Evolutionary conservation across 73 alveolate species (phyloP).

Genomic region (Tetrahymena thermophila): DNA sequence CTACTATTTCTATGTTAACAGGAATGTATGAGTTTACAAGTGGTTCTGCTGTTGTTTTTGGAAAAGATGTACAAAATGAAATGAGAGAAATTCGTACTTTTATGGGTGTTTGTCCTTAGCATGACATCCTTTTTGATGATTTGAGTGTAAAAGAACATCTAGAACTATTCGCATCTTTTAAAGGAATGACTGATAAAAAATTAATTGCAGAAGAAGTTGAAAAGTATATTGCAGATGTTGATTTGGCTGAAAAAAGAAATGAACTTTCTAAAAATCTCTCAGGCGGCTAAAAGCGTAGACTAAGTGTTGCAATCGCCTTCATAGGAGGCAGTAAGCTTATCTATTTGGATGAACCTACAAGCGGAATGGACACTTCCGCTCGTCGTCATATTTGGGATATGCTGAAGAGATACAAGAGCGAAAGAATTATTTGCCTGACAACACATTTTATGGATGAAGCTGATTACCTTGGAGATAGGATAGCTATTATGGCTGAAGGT

Average conservation of each 20-base stretch:
- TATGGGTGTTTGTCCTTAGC: constrained; percentile 99
- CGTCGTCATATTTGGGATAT: constrained; percentile 94
- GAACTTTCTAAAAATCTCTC: constrained; percentile 73
- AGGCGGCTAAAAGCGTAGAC: constrained; percentile 91
- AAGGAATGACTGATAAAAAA: constrained; percentile 65
- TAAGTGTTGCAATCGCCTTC: constrained; percentile 85
- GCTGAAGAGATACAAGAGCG: constrained; percentile 76
- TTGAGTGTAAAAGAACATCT: constrained; percentile 78
- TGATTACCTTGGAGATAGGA: constrained; percentile 92
- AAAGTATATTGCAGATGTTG: constrained; percentile 78
- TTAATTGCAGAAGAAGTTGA: constrained; percentile 55
- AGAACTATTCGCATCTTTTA: constrained; percentile 67
- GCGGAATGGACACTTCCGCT: constrained; percentile 93
- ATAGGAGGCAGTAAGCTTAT: constrained; percentile 86
- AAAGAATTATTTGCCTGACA: constrained; percentile 85
- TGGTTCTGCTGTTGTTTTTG: constrained; percentile 59
- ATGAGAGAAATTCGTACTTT: constrained; percentile 66
- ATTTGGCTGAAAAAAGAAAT: constrained; percentile 58
- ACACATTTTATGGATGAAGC: constrained; percentile 99
- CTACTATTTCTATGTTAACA: constrained; percentile 88
- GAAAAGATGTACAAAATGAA: constrained; percentile 54
- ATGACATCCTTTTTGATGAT: constrained; percentile 85
- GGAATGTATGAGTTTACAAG: constrained; percentile 59
- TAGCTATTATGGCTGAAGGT: constrained; percentile 93
- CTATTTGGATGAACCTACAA: constrained; percentile 94